Percentiles rank a stretch among this genome's conserved stretches.
phyloP scores from a whole-genome alignment of 2,329 filamentous ascomycete genomes.

The Zymoseptoria brevis region DNA sequence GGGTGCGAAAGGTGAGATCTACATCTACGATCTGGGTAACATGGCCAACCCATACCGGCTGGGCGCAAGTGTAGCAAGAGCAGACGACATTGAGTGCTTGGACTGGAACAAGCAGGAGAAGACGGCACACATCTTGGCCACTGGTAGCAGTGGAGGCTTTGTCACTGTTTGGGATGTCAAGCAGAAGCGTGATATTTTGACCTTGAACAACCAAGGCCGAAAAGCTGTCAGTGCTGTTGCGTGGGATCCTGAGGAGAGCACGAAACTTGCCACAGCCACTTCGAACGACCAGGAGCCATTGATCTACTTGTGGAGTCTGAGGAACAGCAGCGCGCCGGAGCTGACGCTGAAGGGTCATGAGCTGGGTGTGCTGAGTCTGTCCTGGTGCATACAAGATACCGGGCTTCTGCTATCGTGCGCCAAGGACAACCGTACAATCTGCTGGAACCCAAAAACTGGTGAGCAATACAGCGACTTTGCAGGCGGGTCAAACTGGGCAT shows the following conservation, averaged over 20 bases:
- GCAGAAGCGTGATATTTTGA: constrained; percentile 94
- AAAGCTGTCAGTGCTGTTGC: constrained; percentile 93
- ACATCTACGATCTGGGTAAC: constrained; percentile 90
- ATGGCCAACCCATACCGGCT: constrained; percentile 79
- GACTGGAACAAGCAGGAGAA: constrained; percentile 87
- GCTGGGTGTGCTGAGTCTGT: constrained; percentile 83
- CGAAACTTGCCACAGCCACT: constrained; percentile 86
- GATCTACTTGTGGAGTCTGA: constrained; percentile 87
- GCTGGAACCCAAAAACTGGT: constrained; percentile 93
- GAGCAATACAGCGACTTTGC: constrained; percentile 85
- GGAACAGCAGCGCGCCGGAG: constrained; percentile 93
- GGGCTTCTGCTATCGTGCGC: constrained; percentile 86
- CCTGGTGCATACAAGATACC: constrained; percentile 89
- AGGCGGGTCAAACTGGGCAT: constrained; percentile 98
- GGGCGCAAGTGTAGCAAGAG: constrained; percentile 77
- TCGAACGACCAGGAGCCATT: constrained; percentile 81
- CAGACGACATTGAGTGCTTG: constrained; percentile 90
- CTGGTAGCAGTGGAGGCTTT: constrained; percentile 85
- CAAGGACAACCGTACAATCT: constrained; percentile 90
- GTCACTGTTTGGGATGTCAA: constrained; percentile 98
- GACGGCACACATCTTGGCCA: constrained; percentile 91
- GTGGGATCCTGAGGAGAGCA: constrained; percentile 91
- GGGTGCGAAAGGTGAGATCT: constrained; percentile 91
- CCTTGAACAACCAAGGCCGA: constrained; percentile 77
- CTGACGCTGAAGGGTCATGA: constrained; percentile 84